These are phyloP conservation scores for Chlorencoelia australis DNA, from an alignment of 2,329 filamentous ascomycete species.

Conservation along the genomic window DNA sequence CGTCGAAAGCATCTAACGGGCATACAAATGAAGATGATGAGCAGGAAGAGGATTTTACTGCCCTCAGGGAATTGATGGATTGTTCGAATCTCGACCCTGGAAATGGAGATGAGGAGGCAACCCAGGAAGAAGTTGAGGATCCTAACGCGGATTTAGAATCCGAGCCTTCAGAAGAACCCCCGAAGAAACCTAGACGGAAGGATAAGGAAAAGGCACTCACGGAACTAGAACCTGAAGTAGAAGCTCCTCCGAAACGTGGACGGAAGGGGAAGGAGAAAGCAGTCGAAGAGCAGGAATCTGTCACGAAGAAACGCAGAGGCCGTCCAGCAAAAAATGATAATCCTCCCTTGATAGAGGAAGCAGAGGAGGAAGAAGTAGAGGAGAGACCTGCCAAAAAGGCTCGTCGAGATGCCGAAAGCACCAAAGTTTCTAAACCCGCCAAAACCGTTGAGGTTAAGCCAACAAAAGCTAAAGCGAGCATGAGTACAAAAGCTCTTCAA, in stretches of 20 bases:
- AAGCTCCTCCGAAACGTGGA: neutral
- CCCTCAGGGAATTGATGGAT: too few relatives aligned
- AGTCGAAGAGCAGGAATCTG: slow-evolving; percentile 2
- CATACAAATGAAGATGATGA: slow-evolving; percentile 23
- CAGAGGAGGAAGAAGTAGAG: slow-evolving; percentile 14
- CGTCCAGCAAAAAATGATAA: slow-evolving; percentile 3
- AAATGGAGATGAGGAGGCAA: slow-evolving; percentile 23
- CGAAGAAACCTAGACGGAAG: slow-evolving; percentile 1
- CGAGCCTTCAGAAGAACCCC: slow-evolving; percentile 1
- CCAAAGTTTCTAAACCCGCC: slow-evolving; percentile 5
- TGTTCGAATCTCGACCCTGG: slow-evolving; percentile 17
- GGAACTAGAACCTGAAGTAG: slow-evolving; percentile 4
- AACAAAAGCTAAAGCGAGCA: slow-evolving; percentile 9
- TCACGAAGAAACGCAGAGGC: slow-evolving; percentile 1
- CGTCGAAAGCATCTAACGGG: slow-evolving; percentile 5
- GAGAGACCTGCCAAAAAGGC: slow-evolving; percentile 14
- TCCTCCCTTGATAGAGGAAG: slow-evolving; percentile 6
- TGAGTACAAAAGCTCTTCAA: slow-evolving; percentile 12
- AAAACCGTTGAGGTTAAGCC: slow-evolving; percentile 14
- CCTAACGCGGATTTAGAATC: slow-evolving; percentile 10
- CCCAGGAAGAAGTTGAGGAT: slow-evolving; percentile 22
- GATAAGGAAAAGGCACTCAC: slow-evolving; percentile 3
- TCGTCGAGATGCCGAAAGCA: slow-evolving; percentile 11
- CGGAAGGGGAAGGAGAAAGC: slow-evolving; percentile 7
- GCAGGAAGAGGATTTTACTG: slow-evolving; percentile 22